Base-by-base conservation (phyloP, 1,139 yeast species). In the Yamadazyma atlantica region DNA sequence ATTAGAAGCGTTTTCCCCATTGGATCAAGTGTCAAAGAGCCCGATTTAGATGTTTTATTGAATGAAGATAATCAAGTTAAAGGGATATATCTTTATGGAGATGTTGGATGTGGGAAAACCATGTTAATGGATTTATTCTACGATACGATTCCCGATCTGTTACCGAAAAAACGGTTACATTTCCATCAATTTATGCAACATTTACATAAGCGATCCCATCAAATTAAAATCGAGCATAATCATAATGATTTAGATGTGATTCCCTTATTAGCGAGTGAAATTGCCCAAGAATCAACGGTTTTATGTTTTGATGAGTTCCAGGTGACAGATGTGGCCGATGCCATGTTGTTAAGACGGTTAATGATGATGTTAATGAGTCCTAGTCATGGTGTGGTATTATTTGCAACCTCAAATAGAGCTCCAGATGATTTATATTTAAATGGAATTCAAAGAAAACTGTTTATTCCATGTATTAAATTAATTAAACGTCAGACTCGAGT, bases 181-280 rank as follows among this genome's bases (percentile, higher is more conserved):
- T 92, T 92, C 72, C 98, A 92, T 61, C 96, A 89, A 49, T 92
- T 92, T 60, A 92, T 92, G 97, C 97, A 92, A 58, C 80, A 82
- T 51, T 75, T 92, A 34, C 98, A 92, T 62, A 87, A 87, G 54
- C 71, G 96, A 52, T 76, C 88, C 1, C 96, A 89, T 58, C 83
- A 81, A 53, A 72, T 92, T 37, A 84, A 85, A 48, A 49, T 66
- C 19, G 65, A 73, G 44, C 80, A 82, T 55, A 65, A 72, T 17
- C 72, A 73, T 39, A 67, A 69, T 32, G 90, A 85, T 48, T 69
- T 85, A 39, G 97, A 92, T 54, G 83, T 92, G 2, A 82, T 89
- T 35, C 96, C 96, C 1, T 63, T 80, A 31, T 69, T 94, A 32
- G 97, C 97, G 0, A 79, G 82, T 42, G 95, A 87, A 52, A 80